Evolutionary conservation across 495 filamentous ascomycete genomes (phyloP).

Genomic region (Neurospora sp.): DNA sequence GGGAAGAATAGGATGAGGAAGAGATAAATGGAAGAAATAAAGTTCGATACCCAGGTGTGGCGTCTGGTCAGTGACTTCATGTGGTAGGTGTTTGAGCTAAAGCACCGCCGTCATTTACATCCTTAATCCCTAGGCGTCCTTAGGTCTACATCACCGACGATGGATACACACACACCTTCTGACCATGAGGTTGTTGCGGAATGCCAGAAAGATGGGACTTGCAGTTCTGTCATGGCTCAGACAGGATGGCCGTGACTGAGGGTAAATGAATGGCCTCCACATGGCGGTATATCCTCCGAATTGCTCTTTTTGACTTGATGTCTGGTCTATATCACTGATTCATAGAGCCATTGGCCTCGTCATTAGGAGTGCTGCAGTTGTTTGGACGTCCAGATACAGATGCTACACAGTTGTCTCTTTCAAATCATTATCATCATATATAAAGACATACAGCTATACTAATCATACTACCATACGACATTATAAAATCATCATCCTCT

Average conservation of each 20-base stretch:
- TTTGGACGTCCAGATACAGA: neutral
- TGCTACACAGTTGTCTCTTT: neutral
- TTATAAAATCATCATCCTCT: neutral
- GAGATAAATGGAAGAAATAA: neutral
- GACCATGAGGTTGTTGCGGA: constrained; percentile 94
- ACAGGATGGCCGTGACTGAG: constrained; percentile 57
- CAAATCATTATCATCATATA: neutral
- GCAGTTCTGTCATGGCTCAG: constrained; percentile 69
- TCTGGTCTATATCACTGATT: neutral
- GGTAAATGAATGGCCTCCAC: constrained; percentile 73
- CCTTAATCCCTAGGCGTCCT: neutral
- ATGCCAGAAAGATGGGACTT: constrained; percentile 78
- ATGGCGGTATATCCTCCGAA: constrained; percentile 64
- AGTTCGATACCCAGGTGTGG: neutral
- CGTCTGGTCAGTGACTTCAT: neutral
- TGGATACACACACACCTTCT: neutral
- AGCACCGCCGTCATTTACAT: neutral
- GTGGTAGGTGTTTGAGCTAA: neutral
- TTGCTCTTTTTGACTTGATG: constrained; percentile 12
- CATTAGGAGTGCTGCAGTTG: neutral
- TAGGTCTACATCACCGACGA: neutral
- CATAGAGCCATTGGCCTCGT: constrained; percentile 2
- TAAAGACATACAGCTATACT: neutral
- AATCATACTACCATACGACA: neutral
- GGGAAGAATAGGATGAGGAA: neutral